Conservation (phyloP, 225 moss, liverwort and hornwort species). For the Thuidium tamariscinum region DNA sequence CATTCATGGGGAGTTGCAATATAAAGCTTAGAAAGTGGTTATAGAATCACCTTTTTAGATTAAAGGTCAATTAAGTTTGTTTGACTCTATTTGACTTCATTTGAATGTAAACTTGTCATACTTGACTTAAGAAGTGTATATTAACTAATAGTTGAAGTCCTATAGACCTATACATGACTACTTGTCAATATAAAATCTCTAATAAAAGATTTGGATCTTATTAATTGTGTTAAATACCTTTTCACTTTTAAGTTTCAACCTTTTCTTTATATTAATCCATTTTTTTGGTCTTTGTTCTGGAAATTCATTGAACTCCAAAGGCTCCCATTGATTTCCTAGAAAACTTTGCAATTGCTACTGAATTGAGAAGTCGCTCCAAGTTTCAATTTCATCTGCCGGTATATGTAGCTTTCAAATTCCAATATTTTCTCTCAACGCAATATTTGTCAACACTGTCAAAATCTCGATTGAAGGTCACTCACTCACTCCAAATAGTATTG, state of each 20-base stretch:
- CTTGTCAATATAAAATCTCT: too few relatives aligned
- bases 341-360: neutral
- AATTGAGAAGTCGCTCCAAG: neutral
- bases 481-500: too few relatives aligned
- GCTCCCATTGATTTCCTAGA: too few relatives aligned
- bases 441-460: too few relatives aligned
- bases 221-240: too few relatives aligned
- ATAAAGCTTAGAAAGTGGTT: neutral
- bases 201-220: too few relatives aligned
- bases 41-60: fast-evolving
- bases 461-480: too few relatives aligned
- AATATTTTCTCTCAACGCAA: too few relatives aligned
- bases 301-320: neutral
- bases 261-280: neutral
- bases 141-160: too few relatives aligned
- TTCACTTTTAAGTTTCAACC: neutral
- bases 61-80: neutral
- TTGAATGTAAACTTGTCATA: neutral
- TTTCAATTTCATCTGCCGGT: neutral
- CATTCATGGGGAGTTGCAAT: neutral
- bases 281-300: fast-evolving
- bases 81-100: too few relatives aligned
- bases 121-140: neutral
- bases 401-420: neutral
- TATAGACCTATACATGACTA: too few relatives aligned